Conservation (phyloP, 208 protist genomes). For the Endotrypanum monterogeii region DNA sequence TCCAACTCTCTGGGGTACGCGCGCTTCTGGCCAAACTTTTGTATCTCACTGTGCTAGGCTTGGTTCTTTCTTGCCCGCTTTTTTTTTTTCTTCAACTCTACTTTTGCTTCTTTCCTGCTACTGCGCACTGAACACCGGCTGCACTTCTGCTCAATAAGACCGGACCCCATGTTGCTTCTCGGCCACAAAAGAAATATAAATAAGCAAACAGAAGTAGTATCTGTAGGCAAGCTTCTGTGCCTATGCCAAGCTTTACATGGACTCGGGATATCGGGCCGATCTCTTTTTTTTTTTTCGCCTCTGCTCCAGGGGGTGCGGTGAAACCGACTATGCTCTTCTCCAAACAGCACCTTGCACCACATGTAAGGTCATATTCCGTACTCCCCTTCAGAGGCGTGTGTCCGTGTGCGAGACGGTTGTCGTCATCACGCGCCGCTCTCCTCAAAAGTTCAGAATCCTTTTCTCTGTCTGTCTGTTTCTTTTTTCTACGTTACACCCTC, state of each 20-base stretch:
- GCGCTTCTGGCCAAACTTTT: not conserved
- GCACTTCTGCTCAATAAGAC: not conserved
- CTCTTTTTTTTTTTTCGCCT: not conserved
- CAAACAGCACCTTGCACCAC: not conserved
- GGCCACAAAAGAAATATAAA: not conserved
- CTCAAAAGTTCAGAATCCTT: not conserved
- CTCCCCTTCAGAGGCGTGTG: not conserved
- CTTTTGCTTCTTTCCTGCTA: not conserved
- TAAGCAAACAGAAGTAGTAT: not conserved
- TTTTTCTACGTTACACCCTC: conserved; percentile 10
- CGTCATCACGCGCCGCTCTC: not conserved
- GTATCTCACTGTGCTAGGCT: not conserved
- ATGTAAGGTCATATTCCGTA: not conserved
- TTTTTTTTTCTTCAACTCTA: not conserved
- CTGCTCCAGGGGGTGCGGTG: not conserved
- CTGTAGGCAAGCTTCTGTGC: not conserved
- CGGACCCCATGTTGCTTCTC: not conserved
- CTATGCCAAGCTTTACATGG: not conserved
- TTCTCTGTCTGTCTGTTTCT: not conserved
- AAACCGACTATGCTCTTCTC: not conserved
- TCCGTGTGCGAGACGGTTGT: not conserved
- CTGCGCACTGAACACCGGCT: not conserved
- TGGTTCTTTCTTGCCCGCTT: not conserved
- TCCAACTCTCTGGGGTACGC: not conserved
- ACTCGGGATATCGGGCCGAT: not conserved